Evolutionary conservation across 1,284 basidiomycete genomes (phyloP).

Genomic region (Peniophora sp.): DNA sequence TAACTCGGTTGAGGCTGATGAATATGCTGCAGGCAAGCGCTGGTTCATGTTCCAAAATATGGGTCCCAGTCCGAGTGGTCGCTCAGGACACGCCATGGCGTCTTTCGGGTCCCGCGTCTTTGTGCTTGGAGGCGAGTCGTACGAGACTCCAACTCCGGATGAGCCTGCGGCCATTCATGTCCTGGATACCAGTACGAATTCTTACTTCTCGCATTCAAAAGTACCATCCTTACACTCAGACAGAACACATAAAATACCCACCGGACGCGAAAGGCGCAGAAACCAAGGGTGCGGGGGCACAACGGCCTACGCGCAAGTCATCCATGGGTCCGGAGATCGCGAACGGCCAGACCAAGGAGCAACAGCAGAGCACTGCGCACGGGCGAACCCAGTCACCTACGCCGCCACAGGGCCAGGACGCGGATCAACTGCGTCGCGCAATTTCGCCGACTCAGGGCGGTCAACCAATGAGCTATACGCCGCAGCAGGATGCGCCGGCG

Average conservation of each 20-base stretch:
- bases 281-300: conserved; percentile 7
- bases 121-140: conserved; percentile 81
- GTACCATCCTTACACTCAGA: conserved; percentile 4
- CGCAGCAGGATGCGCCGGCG: neutral
- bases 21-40: conserved; percentile 45
- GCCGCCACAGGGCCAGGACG: conserved; percentile 30
- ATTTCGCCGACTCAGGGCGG: conserved; percentile 38
- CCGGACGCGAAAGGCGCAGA: conserved; percentile 40
- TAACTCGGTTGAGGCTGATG: neutral
- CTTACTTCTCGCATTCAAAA: conserved; percentile 6
- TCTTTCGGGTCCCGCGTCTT: conserved; percentile 57
- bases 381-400: conserved; percentile 52
- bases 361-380: conserved; percentile 25
- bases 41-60: conserved; percentile 83
- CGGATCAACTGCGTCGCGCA: conserved; percentile 53
- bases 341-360: conserved; percentile 1
- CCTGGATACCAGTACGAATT: conserved; percentile 70
- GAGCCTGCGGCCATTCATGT: conserved; percentile 84
- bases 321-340: conserved; percentile 23
- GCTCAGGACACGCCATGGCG: conserved; percentile 66
- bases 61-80: conserved; percentile 59
- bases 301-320: conserved; percentile 27
- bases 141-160: conserved; percentile 66
- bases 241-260: conserved; percentile 94
- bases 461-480: too few relatives aligned